phyloP scores from a whole-genome alignment of 352 stramenopile genomes.

The Phytophthora litchii region DNA sequence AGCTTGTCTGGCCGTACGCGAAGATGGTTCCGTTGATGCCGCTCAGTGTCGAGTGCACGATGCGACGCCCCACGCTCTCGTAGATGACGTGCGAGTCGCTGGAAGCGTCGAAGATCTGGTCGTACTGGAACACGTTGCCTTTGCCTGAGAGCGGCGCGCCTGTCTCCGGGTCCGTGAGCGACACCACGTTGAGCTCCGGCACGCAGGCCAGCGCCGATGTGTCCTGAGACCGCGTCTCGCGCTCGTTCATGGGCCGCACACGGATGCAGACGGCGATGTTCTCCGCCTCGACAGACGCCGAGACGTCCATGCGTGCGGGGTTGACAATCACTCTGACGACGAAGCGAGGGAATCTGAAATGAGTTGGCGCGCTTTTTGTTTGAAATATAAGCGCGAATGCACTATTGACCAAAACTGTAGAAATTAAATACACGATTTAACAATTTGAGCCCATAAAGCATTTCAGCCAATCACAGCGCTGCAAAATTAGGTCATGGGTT shows the following conservation, averaged over 20 bases:
- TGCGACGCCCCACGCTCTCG: slow-evolving; percentile 60
- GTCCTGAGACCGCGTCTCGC: slow-evolving; percentile 58
- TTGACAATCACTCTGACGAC: background rate
- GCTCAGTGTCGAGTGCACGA: slow-evolving; percentile 71
- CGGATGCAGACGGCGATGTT: slow-evolving; percentile 87
- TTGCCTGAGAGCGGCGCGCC: slow-evolving; percentile 64
- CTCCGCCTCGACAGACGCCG: slow-evolving; percentile 44
- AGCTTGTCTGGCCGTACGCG: slow-evolving; percentile 96
- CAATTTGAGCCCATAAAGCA: too few relatives aligned
- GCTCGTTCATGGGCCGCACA: slow-evolving; percentile 78
- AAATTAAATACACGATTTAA: too few relatives aligned
- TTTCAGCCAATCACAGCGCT: too few relatives aligned
- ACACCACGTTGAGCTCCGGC: slow-evolving; percentile 52
- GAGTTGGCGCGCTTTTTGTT: slow-evolving; percentile 7
- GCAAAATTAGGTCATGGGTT: too few relatives aligned
- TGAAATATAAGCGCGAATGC: background rate
- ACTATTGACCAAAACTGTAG: too few relatives aligned
- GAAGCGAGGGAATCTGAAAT: background rate
- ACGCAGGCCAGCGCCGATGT: slow-evolving; percentile 49
- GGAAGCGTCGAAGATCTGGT: slow-evolving; percentile 72
- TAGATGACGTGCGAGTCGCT: slow-evolving; percentile 68
- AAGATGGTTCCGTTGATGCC: slow-evolving; percentile 93
- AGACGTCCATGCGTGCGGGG: slow-evolving; percentile 5
- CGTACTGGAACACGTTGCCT: slow-evolving; percentile 81
- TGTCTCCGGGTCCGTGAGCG: slow-evolving; percentile 52